These are phyloP conservation scores for Cnidoscolus chayamansa DNA, from an alignment of 441 rosid genomes.

Conservation along the genomic window DNA sequence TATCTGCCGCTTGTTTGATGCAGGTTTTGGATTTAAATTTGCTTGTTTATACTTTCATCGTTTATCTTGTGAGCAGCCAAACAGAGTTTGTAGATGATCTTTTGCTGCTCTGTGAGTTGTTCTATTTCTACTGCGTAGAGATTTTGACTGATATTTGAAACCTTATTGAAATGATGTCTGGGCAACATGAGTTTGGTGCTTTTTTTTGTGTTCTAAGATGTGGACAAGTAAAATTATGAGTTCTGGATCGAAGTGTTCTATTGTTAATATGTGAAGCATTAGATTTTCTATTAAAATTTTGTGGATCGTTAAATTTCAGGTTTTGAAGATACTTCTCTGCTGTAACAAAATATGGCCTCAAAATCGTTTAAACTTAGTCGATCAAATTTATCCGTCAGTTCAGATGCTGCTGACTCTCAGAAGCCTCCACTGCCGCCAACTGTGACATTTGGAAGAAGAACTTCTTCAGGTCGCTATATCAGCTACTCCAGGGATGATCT, in stretches of 20 bases:
- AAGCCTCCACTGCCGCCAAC: constrained; percentile 58
- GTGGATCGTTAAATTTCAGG: constrained; percentile 39
- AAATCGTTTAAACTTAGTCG: constrained; percentile 51
- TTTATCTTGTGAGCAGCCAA: neutral
- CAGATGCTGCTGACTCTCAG: constrained; percentile 54
- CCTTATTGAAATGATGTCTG: neutral
- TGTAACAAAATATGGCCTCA: constrained; percentile 52
- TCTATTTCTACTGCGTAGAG: neutral
- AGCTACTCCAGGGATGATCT: constrained; percentile 89
- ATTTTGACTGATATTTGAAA: constrained; percentile 5
- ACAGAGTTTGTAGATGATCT: constrained; percentile 15
- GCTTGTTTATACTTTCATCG: neutral
- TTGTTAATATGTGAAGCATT: neutral
- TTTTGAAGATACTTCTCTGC: constrained; percentile 26
- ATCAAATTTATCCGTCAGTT: constrained; percentile 52
- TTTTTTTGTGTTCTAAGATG: neutral
- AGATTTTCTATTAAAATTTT: constrained; percentile 1
- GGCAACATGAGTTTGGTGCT: neutral
- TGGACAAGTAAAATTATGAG: neutral
- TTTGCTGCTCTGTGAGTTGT: neutral
- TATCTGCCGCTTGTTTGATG: neutral
- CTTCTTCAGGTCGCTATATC: constrained; percentile 78
- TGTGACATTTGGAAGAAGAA: constrained; percentile 68
- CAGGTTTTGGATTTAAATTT: neutral
- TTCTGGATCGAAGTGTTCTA: neutral